Evolutionary conservation across 2,329 filamentous ascomycete species (phyloP).

Genomic region (Fusarium chlamydosporum): DNA sequence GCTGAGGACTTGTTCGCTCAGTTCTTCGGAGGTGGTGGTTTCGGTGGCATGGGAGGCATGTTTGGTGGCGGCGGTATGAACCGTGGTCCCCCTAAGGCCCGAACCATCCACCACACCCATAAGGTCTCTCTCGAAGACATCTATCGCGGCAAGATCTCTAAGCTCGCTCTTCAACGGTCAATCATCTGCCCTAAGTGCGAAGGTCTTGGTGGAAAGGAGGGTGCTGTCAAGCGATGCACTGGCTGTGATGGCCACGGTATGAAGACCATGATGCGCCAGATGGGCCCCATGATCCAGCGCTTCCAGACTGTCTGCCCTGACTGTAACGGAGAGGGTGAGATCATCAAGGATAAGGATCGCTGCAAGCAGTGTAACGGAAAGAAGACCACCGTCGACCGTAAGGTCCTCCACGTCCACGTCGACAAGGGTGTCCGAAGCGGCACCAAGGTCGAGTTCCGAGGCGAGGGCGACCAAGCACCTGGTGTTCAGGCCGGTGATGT

Average conservation of each 20-base stretch:
- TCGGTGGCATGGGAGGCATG: constrained; percentile 76
- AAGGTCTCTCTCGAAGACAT: constrained; percentile 98
- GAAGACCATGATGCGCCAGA: constrained; percentile 99
- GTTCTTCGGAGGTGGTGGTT: constrained; percentile 84
- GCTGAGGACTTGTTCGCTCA: constrained; percentile 97
- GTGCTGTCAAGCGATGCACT: constrained; percentile 92
- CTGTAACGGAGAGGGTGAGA: constrained; percentile 97
- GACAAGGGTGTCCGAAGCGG: constrained; percentile 94
- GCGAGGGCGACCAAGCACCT: constrained; percentile 95
- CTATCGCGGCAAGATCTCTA: constrained; percentile 97
- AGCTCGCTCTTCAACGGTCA: constrained; percentile 96
- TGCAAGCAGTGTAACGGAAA: constrained; percentile 98
- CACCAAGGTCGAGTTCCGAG: constrained; percentile 96
- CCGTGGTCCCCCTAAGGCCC: constrained; percentile 86
- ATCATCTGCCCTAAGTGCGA: constrained; percentile 97
- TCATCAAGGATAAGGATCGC: constrained; percentile 95
- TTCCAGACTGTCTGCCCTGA: constrained; percentile 99
- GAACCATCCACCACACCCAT: constrained; percentile 98
- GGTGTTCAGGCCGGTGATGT: constrained; percentile 95
- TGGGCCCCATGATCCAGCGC: constrained; percentile 99
- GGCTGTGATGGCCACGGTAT: constrained; percentile 95
- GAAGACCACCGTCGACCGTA: constrained; percentile 97
- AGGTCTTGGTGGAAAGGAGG: constrained; percentile 95
- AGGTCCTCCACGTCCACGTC: constrained; percentile 98
- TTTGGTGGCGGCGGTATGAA: constrained; percentile 77